Evolutionary conservation across 306 rosid species (phyloP).

Genomic region (Datisca glomerata): DNA sequence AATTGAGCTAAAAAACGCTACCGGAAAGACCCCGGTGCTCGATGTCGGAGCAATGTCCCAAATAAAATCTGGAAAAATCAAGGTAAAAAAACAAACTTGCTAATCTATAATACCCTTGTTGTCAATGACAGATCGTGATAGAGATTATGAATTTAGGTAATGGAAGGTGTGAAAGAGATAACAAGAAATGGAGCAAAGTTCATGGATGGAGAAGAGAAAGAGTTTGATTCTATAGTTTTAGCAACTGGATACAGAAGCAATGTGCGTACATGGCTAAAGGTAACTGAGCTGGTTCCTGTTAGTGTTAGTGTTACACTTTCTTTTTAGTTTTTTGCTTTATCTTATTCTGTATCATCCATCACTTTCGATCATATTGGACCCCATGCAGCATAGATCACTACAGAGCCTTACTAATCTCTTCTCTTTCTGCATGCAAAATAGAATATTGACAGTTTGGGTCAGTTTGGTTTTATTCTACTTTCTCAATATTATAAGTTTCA

Average conservation of each 20-base stretch:
- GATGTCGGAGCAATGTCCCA: constrained; percentile 72
- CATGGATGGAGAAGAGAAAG: constrained; percentile 74
- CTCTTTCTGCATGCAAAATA: constrained; percentile 61
- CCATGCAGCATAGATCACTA: constrained; percentile 23
- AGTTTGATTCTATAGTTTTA: constrained; percentile 76
- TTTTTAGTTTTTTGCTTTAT: constrained; percentile 37
- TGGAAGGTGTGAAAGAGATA: constrained; percentile 76
- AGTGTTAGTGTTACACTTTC: too few relatives aligned
- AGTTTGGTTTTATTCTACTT: constrained; percentile 1
- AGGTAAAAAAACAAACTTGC: too few relatives aligned
- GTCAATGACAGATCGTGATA: too few relatives aligned
- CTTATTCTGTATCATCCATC: constrained; percentile 48
- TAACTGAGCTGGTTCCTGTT: too few relatives aligned
- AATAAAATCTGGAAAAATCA: constrained; percentile 64
- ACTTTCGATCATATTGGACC: constrained; percentile 31
- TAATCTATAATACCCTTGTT: too few relatives aligned
- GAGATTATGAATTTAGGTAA: constrained; percentile 25
- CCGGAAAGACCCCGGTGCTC: constrained; percentile 88
- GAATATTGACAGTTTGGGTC: constrained; percentile 23
- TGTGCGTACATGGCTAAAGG: constrained; percentile 96
- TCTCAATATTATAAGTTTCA: neutral
- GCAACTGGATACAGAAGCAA: constrained; percentile 98
- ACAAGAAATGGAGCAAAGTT: constrained; percentile 76
- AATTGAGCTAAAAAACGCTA: constrained; percentile 62
- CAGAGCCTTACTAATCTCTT: constrained; percentile 41